Evolutionary conservation across 768 basidiomycete genomes (phyloP).

Genomic region (Agaricus sinodeliciosus): DNA sequence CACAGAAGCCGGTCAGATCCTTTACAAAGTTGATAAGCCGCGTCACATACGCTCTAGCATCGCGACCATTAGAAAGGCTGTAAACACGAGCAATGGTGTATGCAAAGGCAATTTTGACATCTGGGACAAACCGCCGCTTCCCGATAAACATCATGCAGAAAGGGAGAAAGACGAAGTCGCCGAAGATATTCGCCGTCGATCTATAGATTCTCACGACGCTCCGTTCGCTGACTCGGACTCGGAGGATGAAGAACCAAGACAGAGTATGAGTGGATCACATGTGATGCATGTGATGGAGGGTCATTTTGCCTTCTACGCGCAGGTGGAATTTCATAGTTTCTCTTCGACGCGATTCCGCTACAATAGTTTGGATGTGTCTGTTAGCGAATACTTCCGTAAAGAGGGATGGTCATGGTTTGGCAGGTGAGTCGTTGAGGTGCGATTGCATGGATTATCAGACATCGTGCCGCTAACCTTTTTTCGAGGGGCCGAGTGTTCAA

Average conservation of each 20-base stretch:
- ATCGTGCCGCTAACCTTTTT: not conserved
- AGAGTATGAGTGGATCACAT: not conserved
- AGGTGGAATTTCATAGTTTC: conserved; percentile 12
- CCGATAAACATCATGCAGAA: not conserved
- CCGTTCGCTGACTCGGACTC: not conserved
- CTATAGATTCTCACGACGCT: not conserved
- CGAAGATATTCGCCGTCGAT: not conserved
- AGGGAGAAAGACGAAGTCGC: not conserved
- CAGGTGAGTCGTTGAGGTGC: conserved; percentile 9
- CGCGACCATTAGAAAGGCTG: conserved; percentile 12
- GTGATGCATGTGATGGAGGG: not conserved
- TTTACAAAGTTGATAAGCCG: conserved; percentile 15
- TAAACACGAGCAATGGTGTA: conserved; percentile 1
- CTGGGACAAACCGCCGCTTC: not conserved
- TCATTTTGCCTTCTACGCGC: conserved; percentile 8
- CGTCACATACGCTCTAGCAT: conserved; percentile 1
- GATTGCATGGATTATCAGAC: not conserved
- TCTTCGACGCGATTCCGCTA: not conserved
- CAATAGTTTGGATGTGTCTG: conserved; percentile 1
- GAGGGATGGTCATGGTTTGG: conserved; percentile 8
- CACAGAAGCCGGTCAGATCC: conserved; percentile 14
- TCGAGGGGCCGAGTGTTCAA: conserved; percentile 11
- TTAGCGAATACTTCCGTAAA: conserved; percentile 4
- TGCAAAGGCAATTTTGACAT: not conserved
- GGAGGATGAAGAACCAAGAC: not conserved